phyloP scores from a whole-genome alignment of 257 asterid species.

The Penstemon barbatus region DNA sequence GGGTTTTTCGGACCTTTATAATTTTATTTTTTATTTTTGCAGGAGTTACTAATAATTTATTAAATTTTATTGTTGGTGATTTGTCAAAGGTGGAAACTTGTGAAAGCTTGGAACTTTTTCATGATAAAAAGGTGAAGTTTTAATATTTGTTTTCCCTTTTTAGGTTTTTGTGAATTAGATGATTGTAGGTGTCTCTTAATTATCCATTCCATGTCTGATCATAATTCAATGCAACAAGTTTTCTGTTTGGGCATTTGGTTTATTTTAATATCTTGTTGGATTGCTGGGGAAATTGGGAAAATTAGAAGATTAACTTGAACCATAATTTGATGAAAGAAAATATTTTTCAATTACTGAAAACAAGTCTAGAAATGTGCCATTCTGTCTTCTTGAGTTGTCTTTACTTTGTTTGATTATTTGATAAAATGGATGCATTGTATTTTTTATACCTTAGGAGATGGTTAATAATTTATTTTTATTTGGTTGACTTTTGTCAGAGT shows the following conservation, averaged over 20 bases:
- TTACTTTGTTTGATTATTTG: neutral
- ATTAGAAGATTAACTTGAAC: slow-evolving; percentile 13
- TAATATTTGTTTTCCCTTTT: slow-evolving; percentile 10
- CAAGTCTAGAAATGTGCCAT: slow-evolving; percentile 8
- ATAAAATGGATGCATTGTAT: neutral
- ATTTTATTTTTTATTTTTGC: slow-evolving; percentile 26
- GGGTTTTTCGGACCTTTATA: slow-evolving; percentile 36
- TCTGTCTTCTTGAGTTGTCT: slow-evolving; percentile 16
- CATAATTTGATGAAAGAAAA: neutral
- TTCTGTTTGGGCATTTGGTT: slow-evolving; percentile 24
- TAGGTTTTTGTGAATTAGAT: slow-evolving; percentile 13
- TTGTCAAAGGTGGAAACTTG: slow-evolving; percentile 42
- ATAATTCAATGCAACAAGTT: slow-evolving; percentile 4
- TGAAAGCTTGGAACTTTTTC: slow-evolving; percentile 43
- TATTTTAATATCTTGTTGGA: slow-evolving; percentile 20
- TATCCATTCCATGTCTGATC: slow-evolving; percentile 20
- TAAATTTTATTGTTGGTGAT: slow-evolving; percentile 33
- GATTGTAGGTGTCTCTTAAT: slow-evolving; percentile 30
- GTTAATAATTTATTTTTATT: slow-evolving; percentile 18
- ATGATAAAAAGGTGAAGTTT: slow-evolving; percentile 49
- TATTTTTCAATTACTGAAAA: neutral
- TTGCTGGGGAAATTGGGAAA: slow-evolving; percentile 17
- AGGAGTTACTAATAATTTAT: slow-evolving; percentile 36
- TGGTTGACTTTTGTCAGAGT: slow-evolving; percentile 10
- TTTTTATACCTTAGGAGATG: neutral